Conservation (phyloP, 768 basidiomycete species). For the Cubamyces sp. region DNA sequence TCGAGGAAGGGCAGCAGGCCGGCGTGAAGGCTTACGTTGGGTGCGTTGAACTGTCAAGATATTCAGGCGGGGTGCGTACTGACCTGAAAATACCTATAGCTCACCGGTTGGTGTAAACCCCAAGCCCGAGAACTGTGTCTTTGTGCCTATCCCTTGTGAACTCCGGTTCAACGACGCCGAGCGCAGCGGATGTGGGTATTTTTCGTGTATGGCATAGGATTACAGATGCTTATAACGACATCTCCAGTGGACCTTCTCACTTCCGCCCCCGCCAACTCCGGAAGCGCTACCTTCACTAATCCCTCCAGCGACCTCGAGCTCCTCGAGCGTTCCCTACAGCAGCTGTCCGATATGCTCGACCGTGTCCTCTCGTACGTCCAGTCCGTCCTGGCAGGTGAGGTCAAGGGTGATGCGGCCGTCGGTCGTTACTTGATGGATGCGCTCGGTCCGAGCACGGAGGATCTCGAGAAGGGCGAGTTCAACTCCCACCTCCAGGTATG, state of each 20-base stretch:
- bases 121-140: conserved; percentile 94
- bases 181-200: conserved; percentile 76
- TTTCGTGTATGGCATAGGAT: conserved; percentile 5
- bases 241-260: conserved; percentile 77
- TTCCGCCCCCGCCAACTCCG: conserved; percentile 44
- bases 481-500: conserved; percentile 75
- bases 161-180: conserved; percentile 84
- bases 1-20: conserved; percentile 60
- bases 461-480: conserved; percentile 74
- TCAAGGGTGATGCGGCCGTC: conserved; percentile 79
- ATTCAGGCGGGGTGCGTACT: not conserved
- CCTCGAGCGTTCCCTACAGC: conserved; percentile 72
- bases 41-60: conserved; percentile 42
- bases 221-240: not conserved
- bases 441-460: conserved; percentile 69
- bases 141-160: conserved; percentile 89
- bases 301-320: conserved; percentile 73
- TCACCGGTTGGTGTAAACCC: conserved; percentile 88
- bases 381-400: conserved; percentile 76
- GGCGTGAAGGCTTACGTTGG: conserved; percentile 89
- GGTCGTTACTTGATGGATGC: conserved; percentile 93
- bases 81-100: conserved; percentile 41
- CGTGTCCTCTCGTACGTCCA: conserved; percentile 86
- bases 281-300: conserved; percentile 46
- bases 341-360: conserved; percentile 79